These are phyloP conservation scores for Meyerozyma guilliermondii DNA, from an alignment of 1,139 yeast genomes.

Conservation along the genomic window DNA sequence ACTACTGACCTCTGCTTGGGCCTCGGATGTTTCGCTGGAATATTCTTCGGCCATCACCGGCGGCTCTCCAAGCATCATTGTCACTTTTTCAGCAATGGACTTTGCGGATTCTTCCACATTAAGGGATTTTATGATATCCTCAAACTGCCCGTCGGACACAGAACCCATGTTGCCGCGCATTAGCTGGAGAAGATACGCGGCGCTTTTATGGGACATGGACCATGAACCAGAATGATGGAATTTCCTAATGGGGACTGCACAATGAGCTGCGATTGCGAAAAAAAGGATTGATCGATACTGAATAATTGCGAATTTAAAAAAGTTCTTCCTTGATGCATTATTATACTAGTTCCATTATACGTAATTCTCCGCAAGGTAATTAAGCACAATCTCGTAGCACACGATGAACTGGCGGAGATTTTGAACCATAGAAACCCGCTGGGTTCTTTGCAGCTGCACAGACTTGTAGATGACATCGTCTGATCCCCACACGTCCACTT, in stretches of 20 bases:
- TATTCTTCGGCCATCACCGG: constrained; percentile 1
- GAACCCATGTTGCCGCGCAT: not conserved
- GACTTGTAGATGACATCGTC: constrained; percentile 27
- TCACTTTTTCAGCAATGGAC: not conserved
- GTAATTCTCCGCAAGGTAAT: constrained; percentile 12
- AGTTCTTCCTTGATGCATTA: no score
- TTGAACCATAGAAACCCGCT: constrained; percentile 44
- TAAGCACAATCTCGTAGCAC: constrained; percentile 36
- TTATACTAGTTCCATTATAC: not conserved
- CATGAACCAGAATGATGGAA: not conserved
- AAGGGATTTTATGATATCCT: not conserved
- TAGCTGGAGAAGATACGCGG: not conserved
- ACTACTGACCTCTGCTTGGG: constrained; percentile 21
- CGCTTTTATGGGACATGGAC: constrained; percentile 1
- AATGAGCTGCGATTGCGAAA: not conserved
- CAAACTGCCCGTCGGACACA: not conserved
- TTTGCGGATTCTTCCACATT: not conserved
- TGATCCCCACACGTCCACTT: constrained; percentile 10
- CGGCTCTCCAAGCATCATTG: constrained; percentile 2
- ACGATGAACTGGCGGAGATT: constrained; percentile 40
- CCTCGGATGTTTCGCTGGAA: constrained; percentile 7
- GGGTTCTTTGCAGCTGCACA: constrained; percentile 37
- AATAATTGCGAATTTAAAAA: not conserved
- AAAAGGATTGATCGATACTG: no score
- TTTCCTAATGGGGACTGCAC: not conserved